A percentile compares a stretch with the other conserved stretches of the same genome.
phyloP scores from a whole-genome alignment of 1,139 yeast genomes.

The Diutina pseudorugosa region DNA sequence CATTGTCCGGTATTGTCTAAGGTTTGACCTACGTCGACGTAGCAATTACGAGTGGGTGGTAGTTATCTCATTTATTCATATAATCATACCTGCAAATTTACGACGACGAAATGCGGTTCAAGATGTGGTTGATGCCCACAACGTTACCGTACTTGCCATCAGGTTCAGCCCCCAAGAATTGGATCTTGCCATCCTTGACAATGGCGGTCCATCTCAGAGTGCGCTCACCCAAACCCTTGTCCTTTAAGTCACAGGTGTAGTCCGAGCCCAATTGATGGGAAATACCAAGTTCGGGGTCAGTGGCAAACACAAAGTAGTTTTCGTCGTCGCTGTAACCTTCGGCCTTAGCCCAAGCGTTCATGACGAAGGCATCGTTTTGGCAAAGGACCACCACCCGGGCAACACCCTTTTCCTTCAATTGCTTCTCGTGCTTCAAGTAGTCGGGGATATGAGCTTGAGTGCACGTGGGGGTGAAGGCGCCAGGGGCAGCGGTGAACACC shows the following conservation, averaged over 20 bases:
- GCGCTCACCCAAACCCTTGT: background rate
- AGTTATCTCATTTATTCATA: background rate
- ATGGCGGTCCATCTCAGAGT: background rate
- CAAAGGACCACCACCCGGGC: background rate
- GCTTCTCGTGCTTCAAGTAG: constrained; percentile 1
- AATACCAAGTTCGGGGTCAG: constrained; percentile 11
- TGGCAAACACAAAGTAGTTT: constrained; percentile 7
- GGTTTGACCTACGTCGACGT: no score
- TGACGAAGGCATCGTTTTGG: background rate
- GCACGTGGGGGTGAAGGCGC: constrained; percentile 2
- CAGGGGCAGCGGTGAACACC: constrained; percentile 1
- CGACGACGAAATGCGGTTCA: background rate
- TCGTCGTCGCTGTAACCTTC: background rate
- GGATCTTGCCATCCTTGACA: constrained; percentile 1
- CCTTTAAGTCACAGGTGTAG: background rate
- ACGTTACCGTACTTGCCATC: background rate
- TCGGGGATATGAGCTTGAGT: constrained; percentile 4
- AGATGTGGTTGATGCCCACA: background rate
- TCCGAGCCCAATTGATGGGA: background rate
- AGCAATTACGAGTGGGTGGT: background rate
- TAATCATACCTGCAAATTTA: background rate
- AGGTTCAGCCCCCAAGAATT: background rate
- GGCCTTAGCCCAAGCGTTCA: constrained; percentile 4
- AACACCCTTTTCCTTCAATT: background rate
- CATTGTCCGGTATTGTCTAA: no score